Evolutionary conservation across 2,329 filamentous ascomycete species (phyloP).

Genomic region (Fusarium sp.): DNA sequence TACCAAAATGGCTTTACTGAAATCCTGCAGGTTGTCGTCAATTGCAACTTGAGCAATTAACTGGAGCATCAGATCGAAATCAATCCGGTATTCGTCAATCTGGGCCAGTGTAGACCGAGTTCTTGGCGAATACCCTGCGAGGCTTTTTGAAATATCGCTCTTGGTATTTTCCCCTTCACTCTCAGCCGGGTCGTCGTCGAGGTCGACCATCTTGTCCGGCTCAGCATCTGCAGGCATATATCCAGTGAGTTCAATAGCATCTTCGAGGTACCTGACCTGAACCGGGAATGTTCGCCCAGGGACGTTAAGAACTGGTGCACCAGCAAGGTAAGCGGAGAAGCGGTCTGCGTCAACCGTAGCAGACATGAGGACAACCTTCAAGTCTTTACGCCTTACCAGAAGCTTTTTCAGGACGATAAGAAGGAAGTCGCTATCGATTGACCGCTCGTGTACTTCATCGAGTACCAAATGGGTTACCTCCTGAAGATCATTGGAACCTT

Average conservation of each 20-base stretch:
- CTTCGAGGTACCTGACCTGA: conserved; percentile 87
- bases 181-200: conserved; percentile 72
- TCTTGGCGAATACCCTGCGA: conserved; percentile 79
- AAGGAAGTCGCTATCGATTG: conserved; percentile 96
- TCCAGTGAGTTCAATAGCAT: conserved; percentile 89
- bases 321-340: conserved; percentile 89
- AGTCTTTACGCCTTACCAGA: conserved; percentile 78
- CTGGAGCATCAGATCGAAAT: conserved; percentile 86
- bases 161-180: conserved; percentile 66
- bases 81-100: conserved; percentile 91
- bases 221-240: conserved; percentile 67
- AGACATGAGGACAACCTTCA: conserved; percentile 97
- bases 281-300: conserved; percentile 96
- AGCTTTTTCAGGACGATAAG: conserved; percentile 91
- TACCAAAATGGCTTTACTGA: conserved; percentile 91
- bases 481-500: conserved; percentile 85
- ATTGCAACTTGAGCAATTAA: conserved; percentile 82
- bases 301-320: conserved; percentile 88
- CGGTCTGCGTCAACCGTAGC: conserved; percentile 93
- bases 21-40: conserved; percentile 73
- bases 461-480: conserved; percentile 95
- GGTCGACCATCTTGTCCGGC: conserved; percentile 68
- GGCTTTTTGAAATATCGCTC: conserved; percentile 71
- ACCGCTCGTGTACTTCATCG: conserved; percentile 97
- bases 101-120: conserved; percentile 81